A percentile compares a stretch with the other conserved stretches of the same genome.
Conservation (phyloP, 208 protist species). For the Zelonia costaricensis region DNA sequence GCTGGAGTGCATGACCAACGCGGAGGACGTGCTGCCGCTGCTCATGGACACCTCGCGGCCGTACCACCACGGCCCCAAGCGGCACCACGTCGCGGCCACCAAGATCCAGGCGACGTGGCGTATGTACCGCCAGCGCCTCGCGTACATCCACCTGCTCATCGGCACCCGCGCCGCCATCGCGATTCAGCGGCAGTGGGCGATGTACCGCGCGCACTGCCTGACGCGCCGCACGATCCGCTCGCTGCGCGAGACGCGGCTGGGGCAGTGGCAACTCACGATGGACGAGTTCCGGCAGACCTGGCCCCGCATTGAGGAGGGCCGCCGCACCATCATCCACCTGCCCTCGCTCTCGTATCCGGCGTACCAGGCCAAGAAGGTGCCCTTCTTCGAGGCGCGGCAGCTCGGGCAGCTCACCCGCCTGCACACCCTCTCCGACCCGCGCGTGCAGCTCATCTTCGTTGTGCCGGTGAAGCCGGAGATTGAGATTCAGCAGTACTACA, state of each 20-base stretch:
- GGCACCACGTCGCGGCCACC: conserved; percentile 72
- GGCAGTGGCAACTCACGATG: conserved; percentile 83
- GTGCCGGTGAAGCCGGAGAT: conserved; percentile 72
- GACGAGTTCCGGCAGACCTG: conserved; percentile 73
- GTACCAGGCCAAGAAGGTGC: conserved; percentile 75
- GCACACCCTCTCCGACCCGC: conserved; percentile 72
- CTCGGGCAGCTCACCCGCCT: conserved; percentile 84
- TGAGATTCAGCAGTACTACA: conserved; percentile 86
- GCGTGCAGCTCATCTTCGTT: conserved; percentile 84
- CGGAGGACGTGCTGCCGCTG: conserved; percentile 77
- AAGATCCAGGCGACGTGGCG: conserved; percentile 91
- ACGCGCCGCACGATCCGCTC: conserved; percentile 74
- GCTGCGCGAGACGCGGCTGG: conserved; percentile 48
- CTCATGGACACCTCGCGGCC: conserved; percentile 45
- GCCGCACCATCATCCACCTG: conserved; percentile 81
- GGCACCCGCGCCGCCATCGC: conserved; percentile 76
- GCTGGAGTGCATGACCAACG: conserved; percentile 82
- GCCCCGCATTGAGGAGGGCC: conserved; percentile 56
- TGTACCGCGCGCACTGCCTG: conserved; percentile 71
- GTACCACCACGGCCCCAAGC: conserved; percentile 59
- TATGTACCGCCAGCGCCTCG: conserved; percentile 84
- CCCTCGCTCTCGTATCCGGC: conserved; percentile 85
- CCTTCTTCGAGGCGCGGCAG: conserved; percentile 81
- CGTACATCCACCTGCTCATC: conserved; percentile 78
- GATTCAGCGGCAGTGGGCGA: conserved; percentile 86